phyloP scores from a whole-genome alignment of 1,139 yeast species.

The Pichia sorboxylosa region DNA sequence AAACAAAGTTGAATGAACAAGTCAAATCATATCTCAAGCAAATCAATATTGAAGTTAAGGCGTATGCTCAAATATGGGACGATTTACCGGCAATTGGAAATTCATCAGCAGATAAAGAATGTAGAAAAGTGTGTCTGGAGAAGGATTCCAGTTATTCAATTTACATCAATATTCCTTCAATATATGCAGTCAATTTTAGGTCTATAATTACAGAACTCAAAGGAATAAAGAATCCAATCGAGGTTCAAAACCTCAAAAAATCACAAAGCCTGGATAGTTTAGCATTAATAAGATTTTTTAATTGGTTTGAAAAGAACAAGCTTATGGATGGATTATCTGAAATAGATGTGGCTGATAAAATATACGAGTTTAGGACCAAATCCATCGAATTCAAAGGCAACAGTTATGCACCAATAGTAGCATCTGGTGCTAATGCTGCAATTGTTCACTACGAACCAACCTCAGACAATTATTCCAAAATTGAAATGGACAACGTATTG shows the following conservation, averaged over 20 bases:
- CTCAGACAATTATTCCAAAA: constrained; percentile 27
- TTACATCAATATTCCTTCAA: constrained; percentile 29
- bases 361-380: constrained; percentile 29
- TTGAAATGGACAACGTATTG: constrained; percentile 34
- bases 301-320: constrained; percentile 37
- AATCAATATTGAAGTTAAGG: constrained; percentile 24
- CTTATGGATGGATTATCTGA: constrained; percentile 27
- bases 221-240: constrained; percentile 37
- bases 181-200: constrained; percentile 15
- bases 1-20: constrained; percentile 25
- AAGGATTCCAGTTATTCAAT: constrained; percentile 39
- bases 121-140: constrained; percentile 29
- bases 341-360: constrained; percentile 36
- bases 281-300: constrained; percentile 39
- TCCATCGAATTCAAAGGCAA: constrained; percentile 40
- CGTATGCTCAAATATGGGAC: constrained; percentile 35
- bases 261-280: constrained; percentile 48
- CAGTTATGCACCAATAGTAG: constrained; percentile 43
- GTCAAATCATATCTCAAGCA: constrained; percentile 23
- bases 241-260: constrained; percentile 34
- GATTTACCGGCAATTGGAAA: constrained; percentile 26
- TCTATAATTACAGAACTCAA: constrained; percentile 31
- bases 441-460: constrained; percentile 48
- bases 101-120: constrained; percentile 11
- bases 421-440: constrained; percentile 44